These are phyloP conservation scores for Amaranthus hypochondriacus DNA, from an alignment of 148 eudicot species.

Conservation along the genomic window DNA sequence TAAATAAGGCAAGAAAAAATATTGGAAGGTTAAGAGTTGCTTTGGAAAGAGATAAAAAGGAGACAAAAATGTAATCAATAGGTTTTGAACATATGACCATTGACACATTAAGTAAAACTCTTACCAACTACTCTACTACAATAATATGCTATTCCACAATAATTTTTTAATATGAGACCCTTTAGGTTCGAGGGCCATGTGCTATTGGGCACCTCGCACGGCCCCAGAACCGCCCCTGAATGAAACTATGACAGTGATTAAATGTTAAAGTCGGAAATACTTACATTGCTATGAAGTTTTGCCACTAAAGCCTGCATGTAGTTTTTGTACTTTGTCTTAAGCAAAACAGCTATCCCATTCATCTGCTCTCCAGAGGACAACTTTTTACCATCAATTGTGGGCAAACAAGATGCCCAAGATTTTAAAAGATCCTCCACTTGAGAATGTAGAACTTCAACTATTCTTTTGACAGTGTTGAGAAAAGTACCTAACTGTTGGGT, in stretches of 20 bases:
- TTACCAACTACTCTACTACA: too few species aligned
- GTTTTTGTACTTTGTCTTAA: constrained; percentile 81
- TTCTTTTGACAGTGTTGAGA: constrained; percentile 75
- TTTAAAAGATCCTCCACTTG: constrained; percentile 67
- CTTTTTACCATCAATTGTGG: constrained; percentile 52
- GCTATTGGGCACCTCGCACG: too few species aligned
- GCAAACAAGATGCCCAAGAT: constrained; percentile 74
- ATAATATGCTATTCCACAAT: too few species aligned
- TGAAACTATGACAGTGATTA: background rate
- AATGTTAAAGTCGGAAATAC: constrained; percentile 3
- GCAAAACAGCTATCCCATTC: constrained; percentile 63
- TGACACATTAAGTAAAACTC: too few species aligned
- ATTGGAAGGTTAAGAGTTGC: too few species aligned
- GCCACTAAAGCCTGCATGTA: constrained; percentile 73
- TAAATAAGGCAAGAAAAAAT: too few species aligned
- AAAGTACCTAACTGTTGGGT: constrained; percentile 67
- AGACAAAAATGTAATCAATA: too few species aligned
- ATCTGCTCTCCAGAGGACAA: constrained; percentile 75
- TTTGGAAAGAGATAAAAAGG: too few species aligned
- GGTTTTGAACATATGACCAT: too few species aligned
- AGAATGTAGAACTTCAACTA: constrained; percentile 72
- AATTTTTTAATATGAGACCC: too few species aligned
- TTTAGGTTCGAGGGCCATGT: too few species aligned
- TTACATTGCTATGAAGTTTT: constrained; percentile 68
- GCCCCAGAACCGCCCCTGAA: too few species aligned